Evolutionary conservation across 805 yeast species (phyloP).

Genomic region (Hanseniaspora lachancei): DNA sequence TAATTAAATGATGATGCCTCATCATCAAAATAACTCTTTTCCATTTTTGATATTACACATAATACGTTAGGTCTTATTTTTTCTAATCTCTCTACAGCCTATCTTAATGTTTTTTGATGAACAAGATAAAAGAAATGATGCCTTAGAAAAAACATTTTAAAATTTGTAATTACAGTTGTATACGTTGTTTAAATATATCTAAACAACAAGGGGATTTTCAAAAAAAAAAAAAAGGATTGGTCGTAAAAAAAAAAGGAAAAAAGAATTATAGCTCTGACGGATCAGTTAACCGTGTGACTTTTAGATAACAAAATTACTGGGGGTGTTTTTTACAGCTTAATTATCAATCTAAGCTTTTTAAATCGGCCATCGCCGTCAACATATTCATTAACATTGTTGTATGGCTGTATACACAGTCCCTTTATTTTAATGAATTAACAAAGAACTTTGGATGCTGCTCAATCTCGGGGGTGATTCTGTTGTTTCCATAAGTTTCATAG

Average conservation of each 20-base stretch:
- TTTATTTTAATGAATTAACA: slow-evolving; percentile 9
- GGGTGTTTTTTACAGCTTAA: neutral
- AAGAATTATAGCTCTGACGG: neutral
- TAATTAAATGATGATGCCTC: neutral
- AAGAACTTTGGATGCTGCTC: slow-evolving; percentile 11
- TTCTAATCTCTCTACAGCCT: neutral
- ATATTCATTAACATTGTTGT: neutral
- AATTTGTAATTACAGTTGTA: neutral
- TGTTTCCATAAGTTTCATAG: neutral
- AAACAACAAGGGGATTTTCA: too few relatives aligned
- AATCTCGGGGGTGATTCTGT: neutral
- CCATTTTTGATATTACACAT: neutral
- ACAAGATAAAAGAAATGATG: neutral
- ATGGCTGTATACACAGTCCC: neutral
- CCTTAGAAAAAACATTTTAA: neutral
- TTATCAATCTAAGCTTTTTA: too few relatives aligned
- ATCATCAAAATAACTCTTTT: neutral
- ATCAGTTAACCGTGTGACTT: neutral
- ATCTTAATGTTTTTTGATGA: neutral
- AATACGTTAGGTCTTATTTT: too few relatives aligned
- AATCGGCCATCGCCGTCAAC: neutral
- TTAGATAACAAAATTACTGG: neutral
- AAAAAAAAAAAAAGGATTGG: too few relatives aligned
- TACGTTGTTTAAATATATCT: neutral
- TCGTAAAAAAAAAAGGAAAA: neutral